Evolutionary conservation across 306 rosid genomes (phyloP), one percentile per base, ranked within the genome.

Genomic region (Fagus crenata): DNA sequence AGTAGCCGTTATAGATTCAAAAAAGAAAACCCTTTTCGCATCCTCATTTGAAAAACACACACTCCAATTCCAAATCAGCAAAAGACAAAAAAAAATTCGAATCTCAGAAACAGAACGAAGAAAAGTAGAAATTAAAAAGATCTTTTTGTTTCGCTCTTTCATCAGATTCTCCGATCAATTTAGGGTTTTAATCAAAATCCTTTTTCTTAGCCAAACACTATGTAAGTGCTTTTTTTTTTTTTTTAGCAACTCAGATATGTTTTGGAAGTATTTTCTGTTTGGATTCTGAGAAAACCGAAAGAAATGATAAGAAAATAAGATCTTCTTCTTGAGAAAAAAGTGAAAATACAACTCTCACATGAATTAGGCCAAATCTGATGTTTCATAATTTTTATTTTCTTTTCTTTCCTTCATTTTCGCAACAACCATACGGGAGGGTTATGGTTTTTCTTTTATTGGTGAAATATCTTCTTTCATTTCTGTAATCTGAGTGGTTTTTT

Each of bases 151-250:
- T 28, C 60, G 65, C 70, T 78, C 82, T 81, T 84, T 81, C 58
- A 60, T 72, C 84, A 68, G 76, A 78, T 84, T 86, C 81, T 78
- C 76, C 72, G 72, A 42, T 76, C 54, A 75, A 12, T 65, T 55
- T 2, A 2, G 5, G 32, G 31, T 43, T 64, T n/a, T 69, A 39
- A 39, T 51, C 46, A 7, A 39, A 4, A 73, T 35, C 22, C 6
- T 32, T 6, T 55, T 72, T 55, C 77, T 73, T 53, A 15, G 36
- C 33, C 55, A 41, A 54, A 42, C 61, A 58, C 59, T 58, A 9
- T 58, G 68, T 73, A 73, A 46, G 53, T 22, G 42, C 1, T 43
- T 46, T 46, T 46, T 11, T 46, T 46, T 46, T 46, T 46, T 3
- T 39, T 67, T 40, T 36, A 14, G 46, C 17, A 17, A 17, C 32